Evolutionary conservation across 176 grass and related monocot genomes (phyloP).

Genomic region (Aegilops bicornis): DNA sequence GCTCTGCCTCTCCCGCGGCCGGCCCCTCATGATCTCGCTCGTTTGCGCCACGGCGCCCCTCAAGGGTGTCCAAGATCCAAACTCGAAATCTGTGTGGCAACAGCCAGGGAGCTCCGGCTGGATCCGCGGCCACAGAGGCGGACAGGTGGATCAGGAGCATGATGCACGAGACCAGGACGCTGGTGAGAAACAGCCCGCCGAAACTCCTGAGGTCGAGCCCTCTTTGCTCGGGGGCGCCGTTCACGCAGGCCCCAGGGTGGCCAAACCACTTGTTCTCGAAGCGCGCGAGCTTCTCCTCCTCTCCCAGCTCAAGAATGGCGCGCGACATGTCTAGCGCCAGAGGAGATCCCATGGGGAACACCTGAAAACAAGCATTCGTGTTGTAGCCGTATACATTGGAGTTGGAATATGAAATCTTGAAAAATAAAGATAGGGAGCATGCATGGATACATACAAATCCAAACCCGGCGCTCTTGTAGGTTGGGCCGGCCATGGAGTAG

Average conservation of each 20-base stretch:
- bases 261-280: slow-evolving; percentile 71
- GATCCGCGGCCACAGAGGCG: slow-evolving; percentile 22
- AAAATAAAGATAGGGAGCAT: no score
- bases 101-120: no score
- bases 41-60: background rate
- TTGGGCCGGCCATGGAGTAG: slow-evolving; percentile 47
- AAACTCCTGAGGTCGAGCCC: slow-evolving; percentile 62
- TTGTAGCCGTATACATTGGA: no score
- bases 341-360: slow-evolving; percentile 63
- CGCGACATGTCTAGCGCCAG: slow-evolving; percentile 57
- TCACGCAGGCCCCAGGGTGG: slow-evolving; percentile 19
- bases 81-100: background rate
- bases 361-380: background rate
- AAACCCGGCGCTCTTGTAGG: slow-evolving; percentile 75
- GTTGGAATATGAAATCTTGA: background rate
- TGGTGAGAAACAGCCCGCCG: slow-evolving; percentile 71
- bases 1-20: background rate
- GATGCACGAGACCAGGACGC: slow-evolving; percentile 44
- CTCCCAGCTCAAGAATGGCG: slow-evolving; percentile 57
- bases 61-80: slow-evolving; percentile 46
- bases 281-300: slow-evolving; percentile 38
- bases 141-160: slow-evolving; percentile 51
- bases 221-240: slow-evolving; percentile 7
- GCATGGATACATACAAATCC: slow-evolving; percentile 40
- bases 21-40: background rate